Evolutionary conservation across 768 basidiomycete species (phyloP).

Genomic region (Scleroderma bovista): DNA sequence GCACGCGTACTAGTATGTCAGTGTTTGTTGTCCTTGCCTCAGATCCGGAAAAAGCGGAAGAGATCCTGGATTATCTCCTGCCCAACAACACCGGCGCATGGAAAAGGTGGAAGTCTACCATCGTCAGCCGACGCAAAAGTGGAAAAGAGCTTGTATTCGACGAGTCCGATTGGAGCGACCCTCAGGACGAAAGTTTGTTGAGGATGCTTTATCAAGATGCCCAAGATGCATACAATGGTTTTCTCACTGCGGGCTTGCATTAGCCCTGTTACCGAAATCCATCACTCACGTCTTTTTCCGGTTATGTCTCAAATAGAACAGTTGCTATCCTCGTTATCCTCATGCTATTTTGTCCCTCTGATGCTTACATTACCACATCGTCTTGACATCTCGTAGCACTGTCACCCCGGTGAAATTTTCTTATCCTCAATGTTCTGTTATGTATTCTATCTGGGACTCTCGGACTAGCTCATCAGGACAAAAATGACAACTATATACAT

Average conservation of each 20-base stretch:
- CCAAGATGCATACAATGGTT: neutral
- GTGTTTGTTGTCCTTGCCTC: constrained; percentile 2
- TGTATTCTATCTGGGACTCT: no score
- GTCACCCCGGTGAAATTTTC: no score
- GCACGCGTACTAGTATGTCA: neutral
- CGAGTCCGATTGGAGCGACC: neutral
- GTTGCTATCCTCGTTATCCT: neutral
- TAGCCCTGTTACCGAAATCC: no score
- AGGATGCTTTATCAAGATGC: neutral
- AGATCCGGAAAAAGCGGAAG: neutral
- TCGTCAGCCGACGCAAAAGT: neutral
- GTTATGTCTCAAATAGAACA: neutral
- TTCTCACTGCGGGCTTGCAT: neutral
- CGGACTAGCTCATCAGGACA: no score
- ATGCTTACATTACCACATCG: no score
- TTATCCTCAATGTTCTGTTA: no score
- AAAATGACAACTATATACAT: no score
- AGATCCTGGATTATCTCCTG: neutral
- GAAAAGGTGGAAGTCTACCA: neutral
- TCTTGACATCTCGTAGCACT: no score
- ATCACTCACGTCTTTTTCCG: no score
- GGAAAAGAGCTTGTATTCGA: neutral
- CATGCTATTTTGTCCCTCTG: no score
- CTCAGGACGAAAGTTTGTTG: neutral
- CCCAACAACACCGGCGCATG: neutral